Base-by-base conservation (phyloP, 352 stramenopile genomes). In the Achlya hypogyna region DNA sequence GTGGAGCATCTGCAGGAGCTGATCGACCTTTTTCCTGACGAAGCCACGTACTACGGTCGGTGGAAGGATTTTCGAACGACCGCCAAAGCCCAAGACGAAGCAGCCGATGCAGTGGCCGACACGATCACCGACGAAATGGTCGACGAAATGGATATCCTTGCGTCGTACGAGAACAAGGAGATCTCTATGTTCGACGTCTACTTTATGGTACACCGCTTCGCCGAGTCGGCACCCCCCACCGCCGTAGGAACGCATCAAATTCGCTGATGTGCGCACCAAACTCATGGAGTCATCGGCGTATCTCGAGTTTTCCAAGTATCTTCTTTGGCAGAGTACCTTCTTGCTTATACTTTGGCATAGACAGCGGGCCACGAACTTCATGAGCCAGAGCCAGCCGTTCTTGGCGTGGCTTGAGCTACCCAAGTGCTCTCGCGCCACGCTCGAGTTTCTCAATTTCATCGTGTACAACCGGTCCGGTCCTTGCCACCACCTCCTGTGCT, bases 361-460 rank as follows among this genome's bases (percentile, higher is more conserved):
- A 64, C 81, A 84, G 18, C 82, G 85, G 38, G 90, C 89, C 32
- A 71, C 86, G 34, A 94, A 94, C 63, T 94, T 93, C 52, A 91
- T 92, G 82, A 84, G 75, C 63, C 82, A 84, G 65, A 87, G 73
- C 1, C 65, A 78, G 43, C 71, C 77, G 27, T 89, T 93, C 67
- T 76, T 81, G 16, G 74, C 90, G 65, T 93, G 85, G 85, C 71
- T 93, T 18, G 63, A 63, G 4, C 63, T 93, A 5, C 80, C 71
- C 32, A 84, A 81, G 49, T 79, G 78, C 32, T 92, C 83, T 4
- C 78, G 79, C 16, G 85, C 85, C 32, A 88, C 83, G 28, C 75
- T 91, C 25, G 85, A 93, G 72, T 93, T 93, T 31, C 74, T 93
- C 47, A 93, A 93, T 65, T 93, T 93, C 58, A 81, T 93, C 16